Base-by-base conservation (phyloP, 2,329 filamentous ascomycete genomes). In the Diplodia intermedia region DNA sequence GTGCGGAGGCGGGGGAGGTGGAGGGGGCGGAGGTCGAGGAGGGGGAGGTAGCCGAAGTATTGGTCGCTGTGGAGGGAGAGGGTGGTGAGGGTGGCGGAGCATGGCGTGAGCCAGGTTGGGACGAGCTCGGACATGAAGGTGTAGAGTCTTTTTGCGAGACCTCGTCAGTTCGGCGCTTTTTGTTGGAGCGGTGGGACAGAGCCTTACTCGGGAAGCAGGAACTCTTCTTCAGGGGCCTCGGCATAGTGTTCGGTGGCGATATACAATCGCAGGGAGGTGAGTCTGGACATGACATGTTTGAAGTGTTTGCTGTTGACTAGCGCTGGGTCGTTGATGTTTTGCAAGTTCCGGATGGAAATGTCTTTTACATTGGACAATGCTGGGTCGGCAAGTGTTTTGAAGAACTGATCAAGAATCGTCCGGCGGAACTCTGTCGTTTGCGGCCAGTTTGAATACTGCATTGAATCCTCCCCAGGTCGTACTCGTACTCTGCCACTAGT, bases 21-120 rank as follows among this genome's bases (percentile, higher is more conserved):
- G 70, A 67, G 20, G 29, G 82, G 49, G 23, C 65, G 36, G 12
- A 68, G 75, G 38, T 83, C 76, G 55, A 80, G 74, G 20, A 75
- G 75, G 0, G 81, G 81, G 3, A 76, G 76, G 71, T 77, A 83
- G 1, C 83, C 79, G 70, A 79, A 84, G 60, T 79, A 80, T 0
- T 77, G 70, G 9, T 69, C 69, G 4, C 69, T 52, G 7, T 65
- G 55, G 4, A 73, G 75, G 67, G 76, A 82, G 0, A 85, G 69
- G 0, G 79, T 80, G 5, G 85, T 73, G 20, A 80, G 77, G 0
- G 71, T 76, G 49, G 75, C 71, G 14, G 74, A 69, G 2, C 55
- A 5, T 0, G 73, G 75, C 9, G 54, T 20, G 2, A 78, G 69
- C 74, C 74, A 77, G 9, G 67, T 50, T 2, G 60, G 29, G 1